A percentile compares a stretch with the other conserved stretches of the same genome.
Conservation (phyloP, 2,329 filamentous ascomycete genomes). For the Epichloe bromicola region DNA sequence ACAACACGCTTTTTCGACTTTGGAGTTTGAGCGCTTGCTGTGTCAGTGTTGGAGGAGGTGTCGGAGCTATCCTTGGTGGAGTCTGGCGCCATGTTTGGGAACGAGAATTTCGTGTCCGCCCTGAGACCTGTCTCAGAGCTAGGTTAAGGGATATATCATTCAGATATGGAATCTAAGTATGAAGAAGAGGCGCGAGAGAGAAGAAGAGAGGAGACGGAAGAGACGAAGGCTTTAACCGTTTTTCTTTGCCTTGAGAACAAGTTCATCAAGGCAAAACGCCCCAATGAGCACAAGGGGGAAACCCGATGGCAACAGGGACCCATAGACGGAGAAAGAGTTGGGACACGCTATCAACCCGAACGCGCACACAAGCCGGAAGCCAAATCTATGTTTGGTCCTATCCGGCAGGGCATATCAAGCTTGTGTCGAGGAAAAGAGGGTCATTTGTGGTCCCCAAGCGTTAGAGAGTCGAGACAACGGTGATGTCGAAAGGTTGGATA, state of each 20-base stretch:
- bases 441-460: constrained; percentile 4
- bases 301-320: neutral
- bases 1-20: constrained; percentile 29
- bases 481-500: neutral
- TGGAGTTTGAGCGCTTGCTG: constrained; percentile 15
- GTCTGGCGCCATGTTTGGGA: constrained; percentile 11
- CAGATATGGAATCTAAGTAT: constrained; percentile 1
- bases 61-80: constrained; percentile 16
- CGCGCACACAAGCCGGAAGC: neutral
- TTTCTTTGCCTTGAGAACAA: neutral
- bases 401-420: neutral
- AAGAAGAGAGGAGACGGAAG: neutral
- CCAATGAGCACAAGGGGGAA: neutral
- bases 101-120: constrained; percentile 9
- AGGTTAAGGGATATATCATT: constrained; percentile 2
- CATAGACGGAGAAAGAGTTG: neutral
- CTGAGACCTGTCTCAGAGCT: constrained; percentile 14
- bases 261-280: neutral
- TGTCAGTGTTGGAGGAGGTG: constrained; percentile 9
- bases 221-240: neutral
- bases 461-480: neutral
- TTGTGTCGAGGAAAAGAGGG: constrained; percentile 5
- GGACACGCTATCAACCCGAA: neutral
- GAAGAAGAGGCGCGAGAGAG: neutral
- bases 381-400: constrained; percentile 3